phyloP scores from a whole-genome alignment of 176 grass and related monocot species.

The Otatea glauca region DNA sequence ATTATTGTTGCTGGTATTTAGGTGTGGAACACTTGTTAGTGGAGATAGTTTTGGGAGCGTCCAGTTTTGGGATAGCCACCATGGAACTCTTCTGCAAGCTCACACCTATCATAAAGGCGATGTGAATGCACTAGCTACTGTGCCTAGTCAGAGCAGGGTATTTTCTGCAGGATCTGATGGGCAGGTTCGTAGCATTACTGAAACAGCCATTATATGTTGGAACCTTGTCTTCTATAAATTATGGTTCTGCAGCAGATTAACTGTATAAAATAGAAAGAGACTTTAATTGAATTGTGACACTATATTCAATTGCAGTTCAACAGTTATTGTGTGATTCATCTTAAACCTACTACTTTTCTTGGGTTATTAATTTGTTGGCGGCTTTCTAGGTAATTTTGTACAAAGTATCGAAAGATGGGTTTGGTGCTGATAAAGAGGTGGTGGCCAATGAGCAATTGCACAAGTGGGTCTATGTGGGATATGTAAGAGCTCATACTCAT shows the following conservation, averaged over 20 bases:
- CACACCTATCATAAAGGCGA: constrained; percentile 82
- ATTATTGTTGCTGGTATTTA: constrained; percentile 55
- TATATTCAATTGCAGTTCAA: constrained; percentile 14
- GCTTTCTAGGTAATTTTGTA: constrained; percentile 88
- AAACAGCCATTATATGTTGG: constrained; percentile 19
- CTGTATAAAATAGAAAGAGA: background rate
- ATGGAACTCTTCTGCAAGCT: constrained; percentile 94
- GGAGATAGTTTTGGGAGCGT: constrained; percentile 90
- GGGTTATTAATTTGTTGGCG: constrained; percentile 2
- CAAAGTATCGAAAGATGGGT: constrained; percentile 58
- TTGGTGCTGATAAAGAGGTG: constrained; percentile 26
- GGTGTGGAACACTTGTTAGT: constrained; percentile 94
- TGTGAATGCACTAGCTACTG: constrained; percentile 79
- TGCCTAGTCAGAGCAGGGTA: constrained; percentile 77
- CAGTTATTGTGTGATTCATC: background rate
- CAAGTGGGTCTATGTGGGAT: constrained; percentile 85
- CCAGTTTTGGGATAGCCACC: constrained; percentile 90
- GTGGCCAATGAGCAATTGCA: constrained; percentile 45
- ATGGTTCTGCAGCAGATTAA: background rate
- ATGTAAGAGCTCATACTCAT: constrained; percentile 83
- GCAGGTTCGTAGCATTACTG: constrained; percentile 71
- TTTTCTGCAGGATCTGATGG: constrained; percentile 99
- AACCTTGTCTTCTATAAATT: background rate
- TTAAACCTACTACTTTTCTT: background rate
- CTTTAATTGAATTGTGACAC: background rate